Evolutionary conservation across 2,329 filamentous ascomycete species (phyloP), one percentile per base, ranked within the genome.

Genomic region (Coniella vitis): DNA sequence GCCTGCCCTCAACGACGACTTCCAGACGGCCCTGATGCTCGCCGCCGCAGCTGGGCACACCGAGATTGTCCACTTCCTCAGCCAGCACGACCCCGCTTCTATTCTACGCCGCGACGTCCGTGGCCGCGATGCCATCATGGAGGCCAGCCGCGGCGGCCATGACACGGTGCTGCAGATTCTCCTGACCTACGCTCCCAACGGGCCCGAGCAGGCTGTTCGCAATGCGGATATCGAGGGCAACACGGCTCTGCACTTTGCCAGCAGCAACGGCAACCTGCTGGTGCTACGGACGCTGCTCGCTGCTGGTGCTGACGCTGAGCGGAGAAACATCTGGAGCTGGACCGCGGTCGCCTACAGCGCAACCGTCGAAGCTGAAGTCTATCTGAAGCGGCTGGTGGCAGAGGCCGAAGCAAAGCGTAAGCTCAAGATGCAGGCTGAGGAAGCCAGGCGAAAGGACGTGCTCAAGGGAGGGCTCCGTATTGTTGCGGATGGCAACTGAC

Each of bases 221-320:
- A 70, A 74, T 25, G 71, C 74, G 4, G 89, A 95, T 60, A 60
- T 74, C 1, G 78, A 85, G 50, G 89, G 89, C n/a, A 93, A 94
- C 62, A 94, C 88, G 2, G 86, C 88, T 0, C 71, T 95, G 38
- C 89, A 95, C 67, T 90, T 93, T 68, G 90, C 90, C 12, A 88
- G 83, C 59, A 85, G 85, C 39, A 87, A 87, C 59, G 89, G 89
- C 1, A 86, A 91, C 57, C 66, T 94, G 39, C 80, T 90, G 47
- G 85, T 87, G 0, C 68, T 94, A 47, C 75, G 89, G 38, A 85
- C 89, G 32, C 71, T 95, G 46, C 73, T 95, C 12, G 82, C 85
- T 3, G 87, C 86, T 1, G 89, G 89, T 10, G 87, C 89, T 0
- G 84, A 90, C 57, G 79, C 86, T 0, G 74, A 84, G 47, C 79